Base-by-base conservation (phyloP, 108 stramenopile species). In the Fistulifera pelliculosa region DNA sequence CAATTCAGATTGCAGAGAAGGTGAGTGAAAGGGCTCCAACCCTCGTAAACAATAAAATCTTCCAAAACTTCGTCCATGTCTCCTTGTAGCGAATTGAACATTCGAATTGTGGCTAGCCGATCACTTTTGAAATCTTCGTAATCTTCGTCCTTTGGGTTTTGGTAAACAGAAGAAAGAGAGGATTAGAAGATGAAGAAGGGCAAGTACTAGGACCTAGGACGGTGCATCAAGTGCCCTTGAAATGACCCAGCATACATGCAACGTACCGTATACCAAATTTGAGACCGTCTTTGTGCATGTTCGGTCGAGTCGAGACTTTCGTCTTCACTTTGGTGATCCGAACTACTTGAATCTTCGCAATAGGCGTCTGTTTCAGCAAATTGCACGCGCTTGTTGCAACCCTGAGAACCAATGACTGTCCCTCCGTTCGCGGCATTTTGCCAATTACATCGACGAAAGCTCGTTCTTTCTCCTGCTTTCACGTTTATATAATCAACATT, bases 101-200 rank as follows among this genome's bases (percentile, higher is more conserved):
- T 17, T 23, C 62, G 41, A 27, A 74, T 50, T 16, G 73, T 68
- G 14, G 27, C 27, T 1, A 69, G 1, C 31, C 73, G 63, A 41
- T 74, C 73, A 25, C 54, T 23, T 40, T 60, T 22, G 41, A 74
- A 74, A 13, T 65, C 44, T 24, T 68, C 50, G 25, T 64, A 74
- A 8, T 74, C 62, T 16, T 51, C 22, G 38, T 58, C 45, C 71
- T 66, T 11, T 16, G 23, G 42, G 19, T 43, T 5, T 35, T 35
- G 31, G 8, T 35, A 8, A 35, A 35, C 3, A 35, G 31, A 8
- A 35, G 1, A 39, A 40, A 8, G 22, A 11, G 35, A 19, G 4
- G 6, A 26, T 23, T 27, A 27, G 18, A 24, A 51, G 21, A 27
- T 19, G 23, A 25, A n/a, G n/a, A n/a, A n/a, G n/a, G n/a, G n/a